These are phyloP conservation scores for Paramecium tetraurelia DNA, from an alignment of 73 alveolate species.

Conservation along the genomic window DNA sequence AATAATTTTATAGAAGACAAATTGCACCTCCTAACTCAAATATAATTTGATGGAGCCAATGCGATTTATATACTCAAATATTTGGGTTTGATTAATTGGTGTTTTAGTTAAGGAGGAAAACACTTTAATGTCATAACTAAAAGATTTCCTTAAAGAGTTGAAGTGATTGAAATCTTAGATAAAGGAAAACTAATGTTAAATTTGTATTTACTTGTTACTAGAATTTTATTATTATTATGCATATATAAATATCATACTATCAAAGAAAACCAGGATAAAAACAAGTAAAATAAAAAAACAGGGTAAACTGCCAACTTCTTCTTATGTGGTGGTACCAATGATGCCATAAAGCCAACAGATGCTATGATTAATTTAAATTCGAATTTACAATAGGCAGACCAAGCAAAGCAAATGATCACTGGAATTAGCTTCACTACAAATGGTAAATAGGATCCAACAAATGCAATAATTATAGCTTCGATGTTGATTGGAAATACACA, in stretches of 20 bases:
- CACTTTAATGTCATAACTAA: no score
- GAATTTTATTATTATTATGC: neutral
- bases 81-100: no score
- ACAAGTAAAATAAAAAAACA: conserved; percentile 88
- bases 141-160: neutral
- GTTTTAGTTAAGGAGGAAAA: no score
- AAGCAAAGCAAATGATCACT: conserved; percentile 68
- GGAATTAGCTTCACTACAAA: conserved; percentile 61
- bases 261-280: conserved; percentile 91
- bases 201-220: neutral
- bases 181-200: neutral
- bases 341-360: conserved; percentile 81
- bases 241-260: conserved; percentile 46
- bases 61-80: no score
- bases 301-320: conserved; percentile 92
- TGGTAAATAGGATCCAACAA: conserved; percentile 44
- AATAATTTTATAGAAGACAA: no score
- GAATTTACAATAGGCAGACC: conserved; percentile 72
- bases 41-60: no score
- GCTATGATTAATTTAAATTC: conserved; percentile 58
- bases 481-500: conserved; percentile 92
- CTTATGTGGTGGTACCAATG: conserved; percentile 67
- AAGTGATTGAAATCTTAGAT: neutral
- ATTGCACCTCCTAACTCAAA: no score
- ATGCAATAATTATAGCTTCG: conserved; percentile 79